phyloP scores from a whole-genome alignment of 1,284 basidiomycete species.

The Microbotryum intermedium region DNA sequence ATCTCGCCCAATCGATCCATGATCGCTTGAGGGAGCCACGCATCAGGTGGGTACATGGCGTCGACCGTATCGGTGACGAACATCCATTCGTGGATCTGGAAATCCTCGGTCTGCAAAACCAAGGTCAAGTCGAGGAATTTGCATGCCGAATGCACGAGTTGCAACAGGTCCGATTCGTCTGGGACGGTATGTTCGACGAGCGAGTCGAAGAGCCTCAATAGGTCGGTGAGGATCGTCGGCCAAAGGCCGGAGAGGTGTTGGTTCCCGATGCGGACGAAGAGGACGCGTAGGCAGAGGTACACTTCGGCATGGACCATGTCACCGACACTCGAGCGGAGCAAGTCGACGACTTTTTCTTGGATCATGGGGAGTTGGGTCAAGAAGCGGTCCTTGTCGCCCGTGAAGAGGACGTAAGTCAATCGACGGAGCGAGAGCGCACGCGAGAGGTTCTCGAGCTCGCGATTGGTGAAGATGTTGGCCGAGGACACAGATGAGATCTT shows the following conservation, averaged over 20 bases:
- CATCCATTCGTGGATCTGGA: conserved; percentile 98
- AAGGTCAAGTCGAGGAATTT: conserved; percentile 90
- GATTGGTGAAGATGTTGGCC: conserved; percentile 91
- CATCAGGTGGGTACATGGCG: conserved; percentile 76
- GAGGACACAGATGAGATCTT: conserved; percentile 78
- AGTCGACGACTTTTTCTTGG: conserved; percentile 93
- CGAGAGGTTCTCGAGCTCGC: conserved; percentile 83
- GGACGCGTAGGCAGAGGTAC: conserved; percentile 83
- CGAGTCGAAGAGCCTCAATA: conserved; percentile 60
- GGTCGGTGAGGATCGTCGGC: conserved; percentile 89
- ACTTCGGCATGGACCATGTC: conserved; percentile 87
- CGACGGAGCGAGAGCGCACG: conserved; percentile 83
- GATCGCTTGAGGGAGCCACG: conserved; percentile 74
- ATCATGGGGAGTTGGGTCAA: conserved; percentile 81
- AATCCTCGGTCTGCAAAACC: conserved; percentile 89
- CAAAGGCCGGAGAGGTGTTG: conserved; percentile 92
- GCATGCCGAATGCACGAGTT: conserved; percentile 74
- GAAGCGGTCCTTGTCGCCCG: conserved; percentile 82
- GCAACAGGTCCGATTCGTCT: conserved; percentile 54
- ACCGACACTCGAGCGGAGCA: conserved; percentile 65
- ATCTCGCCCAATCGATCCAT: conserved; percentile 85
- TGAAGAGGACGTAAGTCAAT: conserved; percentile 72
- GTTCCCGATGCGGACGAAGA: conserved; percentile 82
- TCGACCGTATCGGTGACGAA: conserved; percentile 97
- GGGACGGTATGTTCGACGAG: conserved; percentile 39